A percentile compares a stretch with the other conserved stretches of the same genome.
These are phyloP conservation scores for Leucocoprinus birnbaumii DNA, from an alignment of 768 basidiomycete genomes.

Conservation along the genomic window DNA sequence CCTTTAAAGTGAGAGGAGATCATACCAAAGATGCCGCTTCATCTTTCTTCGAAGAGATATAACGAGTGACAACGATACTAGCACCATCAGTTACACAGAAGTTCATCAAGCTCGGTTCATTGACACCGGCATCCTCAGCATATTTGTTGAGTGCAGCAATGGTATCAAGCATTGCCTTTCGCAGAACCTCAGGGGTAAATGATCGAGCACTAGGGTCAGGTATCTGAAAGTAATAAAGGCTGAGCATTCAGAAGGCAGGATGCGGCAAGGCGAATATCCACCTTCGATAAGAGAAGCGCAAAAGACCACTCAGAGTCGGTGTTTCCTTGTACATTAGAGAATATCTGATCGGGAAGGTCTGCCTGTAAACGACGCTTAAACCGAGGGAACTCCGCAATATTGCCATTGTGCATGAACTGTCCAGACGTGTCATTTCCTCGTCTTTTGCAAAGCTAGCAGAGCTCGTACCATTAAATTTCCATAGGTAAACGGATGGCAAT, in stretches of 20 bases:
- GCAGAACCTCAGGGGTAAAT: conserved; percentile 71
- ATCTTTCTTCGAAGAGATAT: conserved; percentile 87
- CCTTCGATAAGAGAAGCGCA: conserved; percentile 86
- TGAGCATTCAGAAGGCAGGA: background rate
- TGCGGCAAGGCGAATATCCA: conserved; percentile 18
- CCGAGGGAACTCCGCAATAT: conserved; percentile 77
- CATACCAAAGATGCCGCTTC: conserved; percentile 88
- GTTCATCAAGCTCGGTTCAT: conserved; percentile 90
- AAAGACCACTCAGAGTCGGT: conserved; percentile 99
- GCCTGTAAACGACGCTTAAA: conserved; percentile 83
- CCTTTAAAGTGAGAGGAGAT: background rate
- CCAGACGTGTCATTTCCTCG: background rate
- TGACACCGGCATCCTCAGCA: conserved; percentile 68
- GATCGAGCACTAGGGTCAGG: conserved; percentile 73
- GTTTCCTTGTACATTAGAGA: conserved; percentile 86
- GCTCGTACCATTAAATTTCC: conserved; percentile 82
- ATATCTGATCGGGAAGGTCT: conserved; percentile 78
- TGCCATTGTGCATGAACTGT: conserved; percentile 95
- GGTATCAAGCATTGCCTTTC: conserved; percentile 86
- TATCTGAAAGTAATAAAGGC: conserved; percentile 42
- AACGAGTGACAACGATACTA: conserved; percentile 90
- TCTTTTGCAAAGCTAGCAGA: background rate
- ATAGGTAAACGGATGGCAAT: conserved; percentile 93
- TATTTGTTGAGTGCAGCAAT: conserved; percentile 76
- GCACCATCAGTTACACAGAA: conserved; percentile 96